A percentile compares a stretch with the other conserved stretches of the same genome.
These are phyloP conservation scores for Crithidia sp. DNA, from an alignment of 208 protist species.

Conservation along the genomic window DNA sequence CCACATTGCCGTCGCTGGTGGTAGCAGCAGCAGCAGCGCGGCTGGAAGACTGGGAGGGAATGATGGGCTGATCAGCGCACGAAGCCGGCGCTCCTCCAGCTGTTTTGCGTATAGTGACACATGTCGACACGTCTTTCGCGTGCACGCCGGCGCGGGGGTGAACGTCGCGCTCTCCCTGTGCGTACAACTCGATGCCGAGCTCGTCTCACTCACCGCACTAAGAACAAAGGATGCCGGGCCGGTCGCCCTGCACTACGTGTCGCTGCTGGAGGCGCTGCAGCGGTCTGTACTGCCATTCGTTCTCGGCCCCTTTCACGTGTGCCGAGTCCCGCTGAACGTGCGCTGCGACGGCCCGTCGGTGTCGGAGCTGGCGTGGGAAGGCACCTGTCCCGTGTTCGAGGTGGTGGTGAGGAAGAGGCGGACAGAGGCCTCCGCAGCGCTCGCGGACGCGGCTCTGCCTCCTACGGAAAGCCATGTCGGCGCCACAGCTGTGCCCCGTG, in stretches of 20 bases:
- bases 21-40: too few species aligned
- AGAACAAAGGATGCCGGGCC: neutral
- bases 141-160: conserved; percentile 5
- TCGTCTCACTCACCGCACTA: neutral
- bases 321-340: neutral
- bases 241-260: neutral
- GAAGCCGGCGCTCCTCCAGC: too few species aligned
- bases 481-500: neutral
- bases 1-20: too few species aligned
- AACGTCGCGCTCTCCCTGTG: conserved; percentile 6
- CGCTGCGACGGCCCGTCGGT: neutral
- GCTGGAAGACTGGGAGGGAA: neutral
- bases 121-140: conserved; percentile 1
- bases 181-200: conserved; percentile 12
- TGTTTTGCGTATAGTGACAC: neutral
- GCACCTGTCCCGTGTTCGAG: neutral
- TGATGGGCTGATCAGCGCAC: neutral
- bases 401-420: neutral
- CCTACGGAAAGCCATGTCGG: too few species aligned
- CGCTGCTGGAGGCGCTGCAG: conserved; percentile 16
- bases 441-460: too few species aligned
- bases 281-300: neutral
- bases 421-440: neutral
- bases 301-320: conserved; percentile 21
- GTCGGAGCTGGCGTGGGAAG: conserved; percentile 17